phyloP scores from a whole-genome alignment of 2,329 filamentous ascomycete genomes.

The Fusarium beomiforme region DNA sequence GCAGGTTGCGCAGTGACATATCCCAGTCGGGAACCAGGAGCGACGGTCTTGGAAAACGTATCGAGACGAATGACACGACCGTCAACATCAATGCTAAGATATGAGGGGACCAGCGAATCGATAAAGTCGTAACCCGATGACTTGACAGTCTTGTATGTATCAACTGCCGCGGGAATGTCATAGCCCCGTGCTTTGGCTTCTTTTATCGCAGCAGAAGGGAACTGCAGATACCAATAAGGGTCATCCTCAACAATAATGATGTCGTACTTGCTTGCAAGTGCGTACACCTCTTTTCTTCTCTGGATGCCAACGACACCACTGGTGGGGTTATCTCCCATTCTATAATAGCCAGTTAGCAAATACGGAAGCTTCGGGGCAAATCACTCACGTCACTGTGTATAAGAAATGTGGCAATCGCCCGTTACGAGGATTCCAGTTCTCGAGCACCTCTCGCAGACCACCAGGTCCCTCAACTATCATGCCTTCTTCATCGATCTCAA shows the following conservation, averaged over 20 bases:
- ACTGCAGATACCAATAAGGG: conserved; percentile 96
- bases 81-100: conserved; percentile 81
- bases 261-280: conserved; percentile 83
- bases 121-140: conserved; percentile 78
- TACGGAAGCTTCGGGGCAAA: not conserved
- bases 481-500: conserved; percentile 81
- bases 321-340: conserved; percentile 84
- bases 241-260: conserved; percentile 94
- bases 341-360: not conserved
- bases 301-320: conserved; percentile 77
- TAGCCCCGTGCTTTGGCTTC: conserved; percentile 60
- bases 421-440: conserved; percentile 80
- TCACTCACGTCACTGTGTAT: conserved; percentile 86
- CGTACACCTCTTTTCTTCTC: conserved; percentile 82
- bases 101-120: conserved; percentile 85
- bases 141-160: conserved; percentile 46
- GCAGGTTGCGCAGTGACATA: conserved; percentile 89
- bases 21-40: conserved; percentile 87
- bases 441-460: conserved; percentile 79
- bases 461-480: conserved; percentile 80
- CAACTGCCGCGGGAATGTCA: conserved; percentile 45
- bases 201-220: conserved; percentile 71
- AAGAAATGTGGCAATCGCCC: conserved; percentile 84
- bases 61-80: conserved; percentile 90
- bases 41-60: conserved; percentile 93